Evolutionary conservation across 306 rosid genomes (phyloP), one percentile per base, ranked within the genome.

Genomic region (Psophocarpus tetragonolobus): DNA sequence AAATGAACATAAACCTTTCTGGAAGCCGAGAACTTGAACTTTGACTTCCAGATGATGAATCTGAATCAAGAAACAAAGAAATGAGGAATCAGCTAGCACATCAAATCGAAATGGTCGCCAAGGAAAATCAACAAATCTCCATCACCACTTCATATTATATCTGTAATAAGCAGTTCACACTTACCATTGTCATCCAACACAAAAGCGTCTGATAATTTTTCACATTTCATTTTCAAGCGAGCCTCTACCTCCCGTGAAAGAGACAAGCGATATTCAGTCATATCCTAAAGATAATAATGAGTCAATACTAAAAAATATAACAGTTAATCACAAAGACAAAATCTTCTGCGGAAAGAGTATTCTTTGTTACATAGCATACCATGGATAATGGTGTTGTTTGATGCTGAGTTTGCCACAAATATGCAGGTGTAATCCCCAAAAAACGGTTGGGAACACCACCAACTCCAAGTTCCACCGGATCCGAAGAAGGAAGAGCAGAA

Each of bases 371-470:
- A 71, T 39, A 67, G 42, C 62, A 63, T 88, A 92, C 98, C 97
- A 83, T 80, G n/a, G 90, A 82, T 73, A 87, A 76, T 39, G 85
- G 94, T 18, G 84, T 65, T 82, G 84, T 87, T 39, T 90, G 97
- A 75, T 86, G 91, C 78, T 92, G 97, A 75, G 90, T 88, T 84
- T 90, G 93, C 99, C 94, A 88, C 81, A 95, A 88, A 87, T 92
- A 91, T 44, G 92, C 84, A 58, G 93, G 90, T 21, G 98, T 91
- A 73, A 96, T 87, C 70, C 98, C 99, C 77, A 96, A 97, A 87
- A 91, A 92, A 68, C 91, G 77, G 81, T 84, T 87, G 26, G 94
- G 93, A 53, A 88, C 94, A 80, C 97, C 99, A 58, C 99, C 99
- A 58, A 91, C 91, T 78, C 88, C 96, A 79, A 88, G 83, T 70